Conservation (phyloP, 2,329 filamentous ascomycete genomes). For the Exophiala lecanii-corni region DNA sequence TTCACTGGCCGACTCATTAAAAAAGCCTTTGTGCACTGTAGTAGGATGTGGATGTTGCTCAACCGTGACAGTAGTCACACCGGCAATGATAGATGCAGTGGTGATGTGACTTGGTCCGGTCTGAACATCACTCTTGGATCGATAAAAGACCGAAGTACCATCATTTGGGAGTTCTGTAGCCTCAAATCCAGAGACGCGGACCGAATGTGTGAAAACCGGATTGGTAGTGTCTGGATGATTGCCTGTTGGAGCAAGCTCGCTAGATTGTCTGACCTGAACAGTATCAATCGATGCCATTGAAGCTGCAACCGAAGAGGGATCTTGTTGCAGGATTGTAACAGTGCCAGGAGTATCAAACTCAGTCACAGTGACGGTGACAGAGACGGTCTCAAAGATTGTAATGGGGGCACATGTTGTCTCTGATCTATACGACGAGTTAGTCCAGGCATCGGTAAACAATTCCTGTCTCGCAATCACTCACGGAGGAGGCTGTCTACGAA, state of each 20-base stretch:
- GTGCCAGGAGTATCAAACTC: constrained; percentile 15
- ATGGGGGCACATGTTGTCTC: constrained; percentile 13
- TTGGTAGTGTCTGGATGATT: constrained; percentile 10
- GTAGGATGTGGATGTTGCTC: constrained; percentile 4
- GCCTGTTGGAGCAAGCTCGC: constrained; percentile 16
- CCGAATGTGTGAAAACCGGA: constrained; percentile 16
- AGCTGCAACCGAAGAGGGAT: constrained; percentile 18
- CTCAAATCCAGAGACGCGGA: constrained; percentile 20
- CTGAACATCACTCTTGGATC: constrained; percentile 7
- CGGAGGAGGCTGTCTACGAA: constrained; percentile 9
- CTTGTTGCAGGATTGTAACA: constrained; percentile 23
- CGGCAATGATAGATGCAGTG: constrained; percentile 8
- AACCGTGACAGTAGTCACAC: constrained; percentile 17
- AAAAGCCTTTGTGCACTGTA: constrained; percentile 1
- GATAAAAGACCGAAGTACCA: constrained; percentile 18
- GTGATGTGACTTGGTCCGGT: constrained; percentile 5
- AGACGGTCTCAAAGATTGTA: constrained; percentile 10
- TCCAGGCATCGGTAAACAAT: constrained; percentile 5
- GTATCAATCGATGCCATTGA: constrained; percentile 20
- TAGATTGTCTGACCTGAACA: constrained; percentile 16
- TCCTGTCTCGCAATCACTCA: too few relatives aligned
- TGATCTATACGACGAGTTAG: too few relatives aligned
- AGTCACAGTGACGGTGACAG: constrained; percentile 17
- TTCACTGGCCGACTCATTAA: background rate
- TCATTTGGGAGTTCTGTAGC: constrained; percentile 22